Evolutionary conservation across 1,284 basidiomycete species (phyloP).

Genomic region (Apiotrichum akiyoshidainum): DNA sequence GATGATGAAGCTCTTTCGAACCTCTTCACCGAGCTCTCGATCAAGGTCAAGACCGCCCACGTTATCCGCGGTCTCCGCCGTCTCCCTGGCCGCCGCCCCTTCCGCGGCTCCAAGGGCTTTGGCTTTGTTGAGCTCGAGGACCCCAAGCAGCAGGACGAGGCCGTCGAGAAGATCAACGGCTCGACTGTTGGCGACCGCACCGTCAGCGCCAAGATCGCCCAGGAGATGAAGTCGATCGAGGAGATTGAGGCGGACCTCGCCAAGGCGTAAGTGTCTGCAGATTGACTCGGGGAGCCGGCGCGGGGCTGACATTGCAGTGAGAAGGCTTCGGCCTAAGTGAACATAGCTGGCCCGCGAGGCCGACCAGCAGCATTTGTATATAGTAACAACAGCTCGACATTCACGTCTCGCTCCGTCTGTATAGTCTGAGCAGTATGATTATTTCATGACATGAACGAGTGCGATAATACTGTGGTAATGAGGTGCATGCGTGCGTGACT

Average conservation of each 20-base stretch:
- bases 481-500: neutral
- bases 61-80: slow-evolving; percentile 66
- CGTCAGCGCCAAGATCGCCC: slow-evolving; percentile 81
- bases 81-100: slow-evolving; percentile 54
- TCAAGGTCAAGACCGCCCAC: slow-evolving; percentile 75
- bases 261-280: neutral
- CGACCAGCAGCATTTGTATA: slow-evolving; percentile 4
- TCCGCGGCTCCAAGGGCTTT: slow-evolving; percentile 77
- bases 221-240: slow-evolving; percentile 48
- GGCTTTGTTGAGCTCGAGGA: slow-evolving; percentile 87
- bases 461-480: neutral
- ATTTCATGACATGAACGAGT: neutral
- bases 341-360: neutral
- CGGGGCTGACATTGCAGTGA: neutral
- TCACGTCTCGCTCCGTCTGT: neutral
- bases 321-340: slow-evolving; percentile 1
- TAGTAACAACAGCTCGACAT: slow-evolving; percentile 1
- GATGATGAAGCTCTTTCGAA: slow-evolving; percentile 71
- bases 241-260: slow-evolving; percentile 14
- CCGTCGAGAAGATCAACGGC: slow-evolving; percentile 71
- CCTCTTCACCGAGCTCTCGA: slow-evolving; percentile 77
- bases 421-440: slow-evolving; percentile 2
- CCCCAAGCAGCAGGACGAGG: slow-evolving; percentile 79
- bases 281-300: too few species aligned
- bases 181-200: slow-evolving; percentile 73